These are phyloP conservation scores for Komagataea norvegica DNA, from an alignment of 1,139 yeast species.

Conservation along the genomic window DNA sequence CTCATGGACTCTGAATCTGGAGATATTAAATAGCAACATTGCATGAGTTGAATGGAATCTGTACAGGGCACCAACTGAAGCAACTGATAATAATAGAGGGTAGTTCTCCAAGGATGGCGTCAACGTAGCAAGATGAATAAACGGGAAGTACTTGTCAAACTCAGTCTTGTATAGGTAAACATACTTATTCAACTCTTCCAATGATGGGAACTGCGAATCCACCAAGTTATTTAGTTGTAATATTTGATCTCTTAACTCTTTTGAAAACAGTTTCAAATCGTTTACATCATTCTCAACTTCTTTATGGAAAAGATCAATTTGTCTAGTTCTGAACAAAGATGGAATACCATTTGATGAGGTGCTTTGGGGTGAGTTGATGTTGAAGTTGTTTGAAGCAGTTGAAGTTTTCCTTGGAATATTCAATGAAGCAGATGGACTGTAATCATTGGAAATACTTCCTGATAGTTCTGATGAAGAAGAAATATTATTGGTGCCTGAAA, in stretches of 20 bases:
- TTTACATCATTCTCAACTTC: constrained; percentile 26
- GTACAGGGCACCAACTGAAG: constrained; percentile 85
- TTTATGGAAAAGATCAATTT: constrained; percentile 51
- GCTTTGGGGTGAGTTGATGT: constrained; percentile 4
- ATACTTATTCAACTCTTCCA: constrained; percentile 70
- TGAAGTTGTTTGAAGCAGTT: constrained; percentile 1
- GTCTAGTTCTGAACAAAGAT: constrained; percentile 55
- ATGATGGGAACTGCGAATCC: constrained; percentile 61
- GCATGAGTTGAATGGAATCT: constrained; percentile 79
- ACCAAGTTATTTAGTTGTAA: constrained; percentile 47
- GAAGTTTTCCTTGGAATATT: neutral
- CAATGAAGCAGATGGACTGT: constrained; percentile 3
- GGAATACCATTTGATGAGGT: constrained; percentile 38
- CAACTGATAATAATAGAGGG: constrained; percentile 75
- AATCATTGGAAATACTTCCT: constrained; percentile 3
- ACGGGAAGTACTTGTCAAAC: constrained; percentile 77
- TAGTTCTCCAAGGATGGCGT: constrained; percentile 57
- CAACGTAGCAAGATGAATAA: constrained; percentile 71
- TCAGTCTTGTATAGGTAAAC: constrained; percentile 66
- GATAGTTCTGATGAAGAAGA: constrained; percentile 1
- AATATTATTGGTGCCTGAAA: neutral
- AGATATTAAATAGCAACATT: constrained; percentile 67
- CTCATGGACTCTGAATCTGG: constrained; percentile 72
- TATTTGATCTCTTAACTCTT: constrained; percentile 50
- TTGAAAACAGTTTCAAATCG: constrained; percentile 36